Evolutionary conservation across 2,329 filamentous ascomycete genomes (phyloP).

Genomic region (Fusarium brevicatenulatum): DNA sequence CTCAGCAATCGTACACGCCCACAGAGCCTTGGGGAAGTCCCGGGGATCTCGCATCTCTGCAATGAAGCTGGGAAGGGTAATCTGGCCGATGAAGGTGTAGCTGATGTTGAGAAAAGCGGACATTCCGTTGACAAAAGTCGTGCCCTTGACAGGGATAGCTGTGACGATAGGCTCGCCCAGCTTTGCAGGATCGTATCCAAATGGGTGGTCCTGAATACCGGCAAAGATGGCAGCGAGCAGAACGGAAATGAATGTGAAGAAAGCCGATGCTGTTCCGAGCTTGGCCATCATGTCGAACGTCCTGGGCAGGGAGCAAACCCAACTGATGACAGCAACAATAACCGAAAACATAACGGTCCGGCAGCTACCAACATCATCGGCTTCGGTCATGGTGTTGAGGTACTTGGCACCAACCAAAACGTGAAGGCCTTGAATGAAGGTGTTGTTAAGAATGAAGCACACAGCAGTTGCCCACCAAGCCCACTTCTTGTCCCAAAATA

Average conservation of each 20-base stretch:
- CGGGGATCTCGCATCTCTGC: conserved; percentile 84
- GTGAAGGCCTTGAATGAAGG: conserved; percentile 86
- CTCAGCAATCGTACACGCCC: conserved; percentile 89
- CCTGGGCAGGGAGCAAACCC: conserved; percentile 81
- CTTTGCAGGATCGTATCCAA: conserved; percentile 66
- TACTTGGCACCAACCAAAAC: conserved; percentile 87
- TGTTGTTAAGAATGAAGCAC: conserved; percentile 96
- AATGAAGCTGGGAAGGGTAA: conserved; percentile 93
- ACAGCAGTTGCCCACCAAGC: conserved; percentile 75
- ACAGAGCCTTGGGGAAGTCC: conserved; percentile 93
- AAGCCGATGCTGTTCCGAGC: conserved; percentile 80
- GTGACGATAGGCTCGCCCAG: conserved; percentile 74
- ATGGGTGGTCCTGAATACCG: conserved; percentile 78
- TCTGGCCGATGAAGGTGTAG: conserved; percentile 96
- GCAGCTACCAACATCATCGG: conserved; percentile 68
- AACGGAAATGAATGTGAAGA: conserved; percentile 92
- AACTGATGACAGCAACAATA: conserved; percentile 79
- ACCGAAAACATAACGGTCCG: conserved; percentile 85
- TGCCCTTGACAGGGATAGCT: conserved; percentile 73
- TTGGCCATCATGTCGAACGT: conserved; percentile 86
- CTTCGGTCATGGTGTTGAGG: conserved; percentile 84
- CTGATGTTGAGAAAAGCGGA: conserved; percentile 94
- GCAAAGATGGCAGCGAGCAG: conserved; percentile 85
- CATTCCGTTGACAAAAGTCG: conserved; percentile 83
- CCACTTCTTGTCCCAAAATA: conserved; percentile 87